Percentiles rank a stretch among this genome's conserved stretches.
Conservation (phyloP, 495 filamentous ascomycete species). For the Xeromyces bisporus region DNA sequence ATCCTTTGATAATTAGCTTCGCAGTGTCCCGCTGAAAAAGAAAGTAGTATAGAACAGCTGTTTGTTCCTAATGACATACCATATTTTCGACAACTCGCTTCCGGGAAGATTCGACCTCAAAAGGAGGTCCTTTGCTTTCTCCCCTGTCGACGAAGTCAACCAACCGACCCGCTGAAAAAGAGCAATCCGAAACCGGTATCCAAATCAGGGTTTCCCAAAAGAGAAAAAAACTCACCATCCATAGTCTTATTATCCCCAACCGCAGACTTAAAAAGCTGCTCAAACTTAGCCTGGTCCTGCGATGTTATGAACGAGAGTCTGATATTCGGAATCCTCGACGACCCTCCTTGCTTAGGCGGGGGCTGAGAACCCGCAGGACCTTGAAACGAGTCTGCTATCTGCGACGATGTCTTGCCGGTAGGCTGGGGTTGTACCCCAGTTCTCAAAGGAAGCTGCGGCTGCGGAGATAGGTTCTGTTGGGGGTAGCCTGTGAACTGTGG, state of each 20-base stretch:
- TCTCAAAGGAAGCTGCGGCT: slow-evolving; percentile 30
- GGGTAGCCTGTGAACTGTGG: slow-evolving; percentile 26
- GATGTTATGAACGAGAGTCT: slow-evolving; percentile 90
- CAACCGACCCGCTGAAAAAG: background rate
- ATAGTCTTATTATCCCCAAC: slow-evolving; percentile 75
- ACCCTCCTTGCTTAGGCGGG: slow-evolving; percentile 35
- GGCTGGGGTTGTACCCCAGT: slow-evolving; percentile 24
- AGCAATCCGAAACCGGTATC: too few relatives aligned
- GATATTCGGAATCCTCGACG: slow-evolving; percentile 80
- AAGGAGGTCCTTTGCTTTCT: slow-evolving; percentile 77
- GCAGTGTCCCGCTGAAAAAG: too few relatives aligned
- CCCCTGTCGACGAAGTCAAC: slow-evolving; percentile 30
- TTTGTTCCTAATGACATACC: slow-evolving; percentile 31
- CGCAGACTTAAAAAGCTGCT: slow-evolving; percentile 93
- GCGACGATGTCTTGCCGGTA: slow-evolving; percentile 49
- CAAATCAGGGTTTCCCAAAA: background rate
- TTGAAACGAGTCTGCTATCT: slow-evolving; percentile 77
- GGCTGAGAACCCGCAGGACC: slow-evolving; percentile 21
- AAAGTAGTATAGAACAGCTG: background rate
- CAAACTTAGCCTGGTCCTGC: slow-evolving; percentile 91
- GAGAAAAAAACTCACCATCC: slow-evolving; percentile 37
- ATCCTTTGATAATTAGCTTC: slow-evolving; percentile 40
- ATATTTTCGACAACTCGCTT: slow-evolving; percentile 69
- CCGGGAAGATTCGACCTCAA: slow-evolving; percentile 75
- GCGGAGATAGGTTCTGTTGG: slow-evolving; percentile 25